Base-by-base conservation (phyloP, 345 rosid genomes). In the Eucalyptus brandiana region DNA sequence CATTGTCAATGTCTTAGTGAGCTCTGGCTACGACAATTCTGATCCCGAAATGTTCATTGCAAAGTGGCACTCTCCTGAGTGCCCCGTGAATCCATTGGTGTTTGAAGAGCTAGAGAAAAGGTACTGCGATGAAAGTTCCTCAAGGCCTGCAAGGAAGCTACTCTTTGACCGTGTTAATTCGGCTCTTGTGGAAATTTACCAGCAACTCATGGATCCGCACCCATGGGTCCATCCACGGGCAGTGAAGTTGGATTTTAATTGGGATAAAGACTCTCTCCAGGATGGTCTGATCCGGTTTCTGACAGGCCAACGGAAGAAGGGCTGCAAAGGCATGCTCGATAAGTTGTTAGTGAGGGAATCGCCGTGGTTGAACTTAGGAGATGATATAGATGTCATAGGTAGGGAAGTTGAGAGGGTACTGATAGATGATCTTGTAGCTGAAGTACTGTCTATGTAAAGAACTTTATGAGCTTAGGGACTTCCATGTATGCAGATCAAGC, bases 31-130 rank as follows among this genome's bases (percentile, higher is more conserved):
- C 12, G 88, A 90, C 69, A 92, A 92, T 87, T 88, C 91, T 14
- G 93, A 95, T 91, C 94, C 91, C 21, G 93, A 88, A 67, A 90
- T 90, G 85, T 90, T 93, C 92, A 67, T 93, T 90, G 93, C 94
- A 24, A 89, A 94, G 88, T 92, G 94, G 88, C 93, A 96, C 88
- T 92, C 96, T 80, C 88, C 93, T 12, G 95, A 95, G 54, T 91
- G 93, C 89, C 97, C 98, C 1, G 92, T 96, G 89, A 95, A 90
- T 83, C 96, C 96, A 34, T 48, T 81, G 19, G 91, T 96, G 86
- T 98, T 97, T 5, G 95, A 96, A 89, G 96, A 94, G 90, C 95
- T 97, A 1, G 99, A 98, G 94, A 94, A 95, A 91, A 94, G 93
- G 89, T 95, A 95, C 90, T 87, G 90, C 9, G 47, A 83, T 69